Base-by-base conservation (phyloP, 2,329 filamentous ascomycete genomes). In the Aspergillus terreus region DNA sequence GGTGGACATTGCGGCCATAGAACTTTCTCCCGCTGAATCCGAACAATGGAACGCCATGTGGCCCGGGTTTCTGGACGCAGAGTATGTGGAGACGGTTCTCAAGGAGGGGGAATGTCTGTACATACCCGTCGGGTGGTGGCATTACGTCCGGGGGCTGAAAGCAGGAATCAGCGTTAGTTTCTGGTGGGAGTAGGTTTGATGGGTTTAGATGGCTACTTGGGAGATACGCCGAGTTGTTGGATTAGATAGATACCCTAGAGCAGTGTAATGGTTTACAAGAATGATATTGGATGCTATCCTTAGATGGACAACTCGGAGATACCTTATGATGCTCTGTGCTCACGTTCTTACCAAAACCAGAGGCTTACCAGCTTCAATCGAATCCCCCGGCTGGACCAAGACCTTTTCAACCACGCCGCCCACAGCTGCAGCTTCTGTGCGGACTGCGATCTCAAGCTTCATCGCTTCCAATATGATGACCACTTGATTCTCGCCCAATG, bases 101-200 rank as follows among this genome's bases (percentile, higher is more conserved):
- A 82, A 80, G 27, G 86, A 88, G 1, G 94, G 92, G 0, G 91
- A 99, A 48, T 87, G 85, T 57, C 68, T 99, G 48, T 94, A 96
- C 67, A 89, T 99, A 48, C 94, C 94, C 0, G 80, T 90, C 4
- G 94, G 92, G 0, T 99, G 94, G 92, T 99, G 94, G 94, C 94
- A 99, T 76, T 97, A 96, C 70, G 89, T 97, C 3, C 80, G 88
- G 53, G 90, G 90, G 46, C 67, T 97, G 63, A 90, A 84, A 51
- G 83, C 89, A 17, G 96, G 92, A 65, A 92, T 95, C 64, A 96
- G 92, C 60, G 91, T 97, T 11, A 96, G 91, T 66, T 97, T 96
- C 66, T 99, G 94, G 94, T 99, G 90, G 88, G 87, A 88, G 56
- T 81, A 50, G 45, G 17, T 25, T 23, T 25, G 19, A 21, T 49